These are phyloP conservation scores for Bipolaris cookei DNA, from an alignment of 2,329 filamentous ascomycete genomes.

Conservation along the genomic window DNA sequence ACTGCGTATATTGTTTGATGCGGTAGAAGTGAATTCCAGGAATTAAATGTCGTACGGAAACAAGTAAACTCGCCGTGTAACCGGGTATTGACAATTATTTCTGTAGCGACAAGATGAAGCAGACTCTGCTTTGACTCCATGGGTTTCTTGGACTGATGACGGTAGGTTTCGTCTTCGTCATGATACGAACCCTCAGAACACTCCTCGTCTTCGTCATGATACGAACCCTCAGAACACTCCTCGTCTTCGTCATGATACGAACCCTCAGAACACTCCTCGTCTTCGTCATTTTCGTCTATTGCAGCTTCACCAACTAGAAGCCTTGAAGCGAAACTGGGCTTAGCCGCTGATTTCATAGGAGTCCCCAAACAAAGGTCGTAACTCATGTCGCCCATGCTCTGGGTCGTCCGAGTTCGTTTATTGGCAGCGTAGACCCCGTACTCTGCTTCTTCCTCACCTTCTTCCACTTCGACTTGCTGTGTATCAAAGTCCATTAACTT, in stretches of 20 bases:
- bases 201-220: conserved; percentile 2
- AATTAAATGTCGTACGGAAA: conserved; percentile 42
- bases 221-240: neutral
- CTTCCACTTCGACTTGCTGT: conserved; percentile 31
- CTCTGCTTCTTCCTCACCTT: conserved; percentile 44
- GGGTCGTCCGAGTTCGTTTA: no score
- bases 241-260: neutral
- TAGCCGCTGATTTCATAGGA: neutral
- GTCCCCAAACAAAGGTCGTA: neutral
- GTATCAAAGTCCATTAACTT: conserved; percentile 34
- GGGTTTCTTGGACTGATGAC: conserved; percentile 27
- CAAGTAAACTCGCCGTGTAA: conserved; percentile 40
- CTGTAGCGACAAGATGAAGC: conserved; percentile 40
- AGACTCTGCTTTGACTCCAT: conserved; percentile 42
- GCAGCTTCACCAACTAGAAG: neutral
- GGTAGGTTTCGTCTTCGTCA: neutral
- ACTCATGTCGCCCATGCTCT: neutral
- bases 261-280: neutral
- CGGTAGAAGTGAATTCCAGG: conserved; percentile 47
- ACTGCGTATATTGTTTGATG: conserved; percentile 55
- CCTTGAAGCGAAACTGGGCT: neutral
- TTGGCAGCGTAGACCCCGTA: conserved; percentile 19
- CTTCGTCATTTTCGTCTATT: neutral
- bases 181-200: neutral
- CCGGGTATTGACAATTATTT: conserved; percentile 41